Evolutionary conservation across 2,329 filamentous ascomycete genomes (phyloP).

Genomic region (Zopfia rhizophila): DNA sequence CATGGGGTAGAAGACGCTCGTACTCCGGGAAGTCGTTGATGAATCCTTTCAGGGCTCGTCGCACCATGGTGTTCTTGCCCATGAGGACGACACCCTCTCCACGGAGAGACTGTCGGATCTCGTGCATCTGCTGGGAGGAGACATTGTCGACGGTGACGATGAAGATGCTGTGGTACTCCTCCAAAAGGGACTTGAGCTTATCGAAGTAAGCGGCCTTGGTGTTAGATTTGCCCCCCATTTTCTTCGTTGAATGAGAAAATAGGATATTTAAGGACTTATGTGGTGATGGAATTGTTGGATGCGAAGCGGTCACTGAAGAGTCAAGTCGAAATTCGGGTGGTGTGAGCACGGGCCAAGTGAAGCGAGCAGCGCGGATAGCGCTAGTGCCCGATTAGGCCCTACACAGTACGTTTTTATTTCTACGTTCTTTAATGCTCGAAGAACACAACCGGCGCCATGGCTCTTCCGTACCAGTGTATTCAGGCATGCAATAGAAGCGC

Average conservation of each 20-base stretch:
- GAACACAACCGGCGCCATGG: slow-evolving; percentile 29
- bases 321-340: slow-evolving; percentile 10
- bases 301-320: slow-evolving; percentile 13
- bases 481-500: slow-evolving; percentile 29
- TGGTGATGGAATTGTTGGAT: slow-evolving; percentile 34
- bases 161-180: slow-evolving; percentile 98
- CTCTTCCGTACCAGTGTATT: slow-evolving; percentile 55
- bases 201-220: slow-evolving; percentile 99
- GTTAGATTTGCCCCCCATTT: slow-evolving; percentile 97
- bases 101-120: slow-evolving; percentile 94
- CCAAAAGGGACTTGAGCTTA: slow-evolving; percentile 97
- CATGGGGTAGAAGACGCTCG: slow-evolving; percentile 94
- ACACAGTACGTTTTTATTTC: too few relatives aligned
- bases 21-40: slow-evolving; percentile 91
- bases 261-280: slow-evolving; percentile 95
- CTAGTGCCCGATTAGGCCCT: slow-evolving; percentile 11
- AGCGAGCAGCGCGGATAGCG: slow-evolving; percentile 2
- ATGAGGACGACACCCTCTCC: slow-evolving; percentile 95
- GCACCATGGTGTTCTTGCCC: slow-evolving; percentile 99
- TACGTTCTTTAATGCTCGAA: too few relatives aligned
- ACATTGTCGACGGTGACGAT: slow-evolving; percentile 96
- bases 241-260: slow-evolving; percentile 86
- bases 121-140: slow-evolving; percentile 99
- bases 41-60: slow-evolving; percentile 97
- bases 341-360: slow-evolving; percentile 14